Evolutionary conservation across 148 eudicot genomes (phyloP), one percentile per base, ranked within the genome.

Genomic region (Vaccinium myrtillus): DNA sequence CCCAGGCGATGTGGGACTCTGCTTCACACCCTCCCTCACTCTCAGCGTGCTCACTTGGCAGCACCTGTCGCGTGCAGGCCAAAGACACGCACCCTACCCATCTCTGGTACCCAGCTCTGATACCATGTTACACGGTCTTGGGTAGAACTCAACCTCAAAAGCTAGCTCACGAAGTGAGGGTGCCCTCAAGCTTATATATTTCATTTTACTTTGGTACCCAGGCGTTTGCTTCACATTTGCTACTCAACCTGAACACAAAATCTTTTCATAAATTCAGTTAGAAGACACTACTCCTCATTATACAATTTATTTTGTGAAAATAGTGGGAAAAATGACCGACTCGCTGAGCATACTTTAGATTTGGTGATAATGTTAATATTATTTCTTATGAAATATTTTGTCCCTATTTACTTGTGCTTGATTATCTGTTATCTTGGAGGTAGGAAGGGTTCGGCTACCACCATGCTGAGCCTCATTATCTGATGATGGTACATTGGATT

Each of bases 361-460:
- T 30, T 71, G 39, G 80, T 58, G 75, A 65, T 78, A 30, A 8
- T 86, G 54, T 58, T 30, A 9, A 15, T 6, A 63, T 32, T 63
- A 9, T 73, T 56, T 67, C 19, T 14, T 43, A 43, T 43, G 46
- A 50, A 39, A 23, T 78, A 16, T 51, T 49, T 55, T 56, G 69
- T 81, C 7, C 43, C 67, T 75, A 6, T 76, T 80, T 32, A 48
- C 50, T 78, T 36, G 67, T 48, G 50, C 77, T 67, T 82, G 51
- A 7, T 71, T 21, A 71, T 85, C 43, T 79, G 79, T 39, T 51
- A 55, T 73, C 46, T 84, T 84, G 84, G 87, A 85, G 63, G 80
- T 90, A 95, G 98, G 95, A 94, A 85, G 97, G 98, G 43, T 95
- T 95, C 87, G 82, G 87, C 89, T 95, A 91, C 85, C 98, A 95